Evolutionary conservation across 331 rosid species (phyloP), one percentile per base, ranked within the genome.

Genomic region (Pyracantha coccinea): DNA sequence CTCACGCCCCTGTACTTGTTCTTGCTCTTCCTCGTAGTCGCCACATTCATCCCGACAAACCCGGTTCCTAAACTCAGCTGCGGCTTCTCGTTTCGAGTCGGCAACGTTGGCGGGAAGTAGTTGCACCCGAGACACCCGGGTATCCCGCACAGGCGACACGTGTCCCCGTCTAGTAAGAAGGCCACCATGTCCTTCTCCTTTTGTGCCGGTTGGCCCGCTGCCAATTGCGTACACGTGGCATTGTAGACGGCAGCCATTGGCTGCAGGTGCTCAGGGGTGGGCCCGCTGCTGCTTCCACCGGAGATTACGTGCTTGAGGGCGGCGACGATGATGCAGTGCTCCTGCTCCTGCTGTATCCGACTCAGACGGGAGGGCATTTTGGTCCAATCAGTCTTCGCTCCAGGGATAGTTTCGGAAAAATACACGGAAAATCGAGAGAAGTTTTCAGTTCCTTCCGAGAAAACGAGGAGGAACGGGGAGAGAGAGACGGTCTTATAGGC

Each of bases 1-100:
- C 93, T 77, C 77, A 88, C 96, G 53, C 96, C 96, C 68, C 88
- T 80, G 85, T 81, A 84, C 4, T 73, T 75, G 14, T 64, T 33
- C 70, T 69, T 74, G 70, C 8, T 57, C 50, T 61, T 82, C 79
- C 4, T 69, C 58, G 29, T 35, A 38, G 45, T 38, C 32, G 21
- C 25, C 59, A 2, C 29, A 3, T 59, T 11, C 1, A 4, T n/a
- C 21, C 16, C 15, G 45, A 3, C 45, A 38, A 38, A 38, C 59
- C 20, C 59, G 15, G 14, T 57, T 11, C 15, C 27, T 24, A 57
- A 8, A 21, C 11, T 20, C 62, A 57, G 27, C 4, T 20, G 62
- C 62, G 3, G 44, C 44, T 35, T 35, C 55, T 11, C 2, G 65
- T 1, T 59, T 11, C 31, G 14, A 7, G 5, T 16, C 25, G 31